phyloP scores from a whole-genome alignment of 2,329 filamentous ascomycete species.

The Neurospora sp. region DNA sequence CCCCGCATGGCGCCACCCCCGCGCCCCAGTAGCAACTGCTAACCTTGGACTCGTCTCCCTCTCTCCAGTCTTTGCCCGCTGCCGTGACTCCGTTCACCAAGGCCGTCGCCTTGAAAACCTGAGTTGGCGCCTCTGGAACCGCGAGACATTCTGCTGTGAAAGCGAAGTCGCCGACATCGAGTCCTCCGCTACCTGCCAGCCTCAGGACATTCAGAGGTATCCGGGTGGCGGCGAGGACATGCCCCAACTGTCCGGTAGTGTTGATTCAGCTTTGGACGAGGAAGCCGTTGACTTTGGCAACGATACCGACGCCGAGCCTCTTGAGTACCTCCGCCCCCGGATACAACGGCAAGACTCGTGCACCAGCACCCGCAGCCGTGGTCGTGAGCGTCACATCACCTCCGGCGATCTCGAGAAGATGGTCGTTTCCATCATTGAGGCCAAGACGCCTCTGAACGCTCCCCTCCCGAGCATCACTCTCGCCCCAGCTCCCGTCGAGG shows the following conservation, averaged over 20 bases:
- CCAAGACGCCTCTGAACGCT: slow-evolving; percentile 57
- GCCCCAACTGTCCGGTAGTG: slow-evolving; percentile 66
- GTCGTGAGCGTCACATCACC: slow-evolving; percentile 80
- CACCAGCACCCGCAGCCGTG: slow-evolving; percentile 59
- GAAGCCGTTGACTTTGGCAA: slow-evolving; percentile 46
- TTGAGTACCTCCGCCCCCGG: slow-evolving; percentile 55
- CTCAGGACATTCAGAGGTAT: slow-evolving; percentile 35
- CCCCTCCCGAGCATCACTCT: slow-evolving; percentile 37
- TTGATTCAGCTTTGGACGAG: slow-evolving; percentile 64
- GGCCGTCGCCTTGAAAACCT: slow-evolving; percentile 89
- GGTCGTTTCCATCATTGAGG: slow-evolving; percentile 84
- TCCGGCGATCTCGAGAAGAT: slow-evolving; percentile 88
- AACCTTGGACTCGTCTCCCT: slow-evolving; percentile 22
- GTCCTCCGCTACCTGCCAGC: slow-evolving; percentile 30
- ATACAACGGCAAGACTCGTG: slow-evolving; percentile 63
- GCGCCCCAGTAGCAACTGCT: neutral
- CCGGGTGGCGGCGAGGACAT: slow-evolving; percentile 43
- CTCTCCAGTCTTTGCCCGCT: slow-evolving; percentile 75
- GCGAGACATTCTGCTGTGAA: slow-evolving; percentile 84
- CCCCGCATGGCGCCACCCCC: neutral
- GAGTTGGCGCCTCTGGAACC: slow-evolving; percentile 90
- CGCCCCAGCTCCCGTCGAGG: slow-evolving; percentile 32
- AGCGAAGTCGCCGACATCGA: slow-evolving; percentile 43
- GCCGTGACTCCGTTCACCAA: slow-evolving; percentile 87
- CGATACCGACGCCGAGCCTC: slow-evolving; percentile 32